These are phyloP conservation scores for Protomyces lactucae-debilis DNA, from an alignment of 1,139 yeast species.

Conservation along the genomic window DNA sequence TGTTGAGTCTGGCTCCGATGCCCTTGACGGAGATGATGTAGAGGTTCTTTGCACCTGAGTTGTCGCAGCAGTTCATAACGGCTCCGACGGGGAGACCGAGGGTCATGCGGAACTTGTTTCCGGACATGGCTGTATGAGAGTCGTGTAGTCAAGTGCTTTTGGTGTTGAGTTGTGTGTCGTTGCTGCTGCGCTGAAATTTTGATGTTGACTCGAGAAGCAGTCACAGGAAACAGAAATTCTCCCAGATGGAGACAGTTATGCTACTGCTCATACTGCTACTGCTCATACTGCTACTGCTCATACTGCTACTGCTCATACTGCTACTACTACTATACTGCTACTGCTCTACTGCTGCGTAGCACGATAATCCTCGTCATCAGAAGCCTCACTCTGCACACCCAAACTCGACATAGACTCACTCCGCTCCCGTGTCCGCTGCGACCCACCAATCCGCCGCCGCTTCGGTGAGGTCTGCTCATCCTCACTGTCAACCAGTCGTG, in stretches of 20 bases:
- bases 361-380: neutral
- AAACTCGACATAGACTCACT: neutral
- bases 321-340: no score
- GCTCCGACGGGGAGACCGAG: slow-evolving; percentile 99
- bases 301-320: no score
- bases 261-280: no score
- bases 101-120: slow-evolving; percentile 99
- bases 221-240: neutral
- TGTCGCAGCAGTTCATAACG: slow-evolving; percentile 99
- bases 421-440: neutral
- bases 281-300: no score
- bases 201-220: neutral
- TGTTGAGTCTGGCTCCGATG: slow-evolving; percentile 98
- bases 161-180: neutral
- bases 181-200: neutral
- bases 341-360: no score
- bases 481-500: neutral
- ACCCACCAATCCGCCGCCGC: neutral
- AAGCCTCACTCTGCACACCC: neutral
- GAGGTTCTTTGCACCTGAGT: slow-evolving; percentile 98
- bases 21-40: slow-evolving; percentile 99
- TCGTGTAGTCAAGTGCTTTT: neutral
- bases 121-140: slow-evolving; percentile 38
- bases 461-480: neutral
- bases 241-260: neutral